These are phyloP conservation scores for Fraxinus paxiana DNA, from an alignment of 305 asterid genomes.

Conservation along the genomic window DNA sequence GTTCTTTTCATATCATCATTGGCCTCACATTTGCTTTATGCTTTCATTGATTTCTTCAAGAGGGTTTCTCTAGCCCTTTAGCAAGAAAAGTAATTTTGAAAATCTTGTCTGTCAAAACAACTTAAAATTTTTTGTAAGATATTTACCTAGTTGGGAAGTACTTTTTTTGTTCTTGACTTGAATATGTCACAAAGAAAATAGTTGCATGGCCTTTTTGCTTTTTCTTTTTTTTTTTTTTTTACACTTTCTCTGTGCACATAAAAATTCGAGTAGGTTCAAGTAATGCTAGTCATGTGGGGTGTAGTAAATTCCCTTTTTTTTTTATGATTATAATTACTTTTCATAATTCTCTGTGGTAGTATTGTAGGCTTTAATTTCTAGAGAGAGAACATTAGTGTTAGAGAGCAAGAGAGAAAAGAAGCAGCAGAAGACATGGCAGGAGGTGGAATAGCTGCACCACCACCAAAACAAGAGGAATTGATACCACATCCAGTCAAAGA, in stretches of 20 bases:
- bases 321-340: constrained; percentile 14
- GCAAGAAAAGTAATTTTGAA: background rate
- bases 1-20: constrained; percentile 20
- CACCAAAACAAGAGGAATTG: constrained; percentile 70
- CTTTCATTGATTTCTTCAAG: constrained; percentile 31
- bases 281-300: constrained; percentile 1
- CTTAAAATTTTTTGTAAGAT: constrained; percentile 18
- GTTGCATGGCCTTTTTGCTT: background rate
- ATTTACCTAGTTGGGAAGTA: constrained; percentile 19
- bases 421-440: constrained; percentile 50
- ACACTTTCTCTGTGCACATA: background rate
- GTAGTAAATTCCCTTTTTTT: background rate
- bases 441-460: constrained; percentile 63
- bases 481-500: constrained; percentile 74
- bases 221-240: background rate
- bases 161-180: constrained; percentile 19
- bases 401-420: constrained; percentile 1
- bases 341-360: background rate
- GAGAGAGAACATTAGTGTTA: background rate
- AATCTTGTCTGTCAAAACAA: background rate
- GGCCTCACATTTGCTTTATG: constrained; percentile 40
- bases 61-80: constrained; percentile 33
- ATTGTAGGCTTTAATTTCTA: constrained; percentile 14
- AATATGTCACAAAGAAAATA: background rate
- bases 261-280: background rate